Conservation (phyloP, 768 basidiomycete species). For the Clitopilus hobsonii region DNA sequence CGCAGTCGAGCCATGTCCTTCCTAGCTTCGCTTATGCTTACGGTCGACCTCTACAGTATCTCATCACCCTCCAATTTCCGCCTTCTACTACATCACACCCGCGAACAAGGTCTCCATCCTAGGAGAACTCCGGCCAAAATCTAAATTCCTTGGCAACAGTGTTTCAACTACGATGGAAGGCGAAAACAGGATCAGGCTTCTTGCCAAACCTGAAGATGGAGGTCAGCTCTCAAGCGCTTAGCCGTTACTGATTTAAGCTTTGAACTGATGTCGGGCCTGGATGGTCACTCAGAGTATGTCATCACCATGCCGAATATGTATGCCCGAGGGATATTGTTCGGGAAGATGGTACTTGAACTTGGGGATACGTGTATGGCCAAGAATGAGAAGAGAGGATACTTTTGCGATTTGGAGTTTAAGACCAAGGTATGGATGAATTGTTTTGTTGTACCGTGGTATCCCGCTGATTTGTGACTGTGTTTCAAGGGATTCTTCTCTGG, state of each 20-base stretch:
- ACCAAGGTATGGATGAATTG: constrained; percentile 63
- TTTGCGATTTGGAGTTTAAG: constrained; percentile 92
- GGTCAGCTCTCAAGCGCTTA: constrained; percentile 42
- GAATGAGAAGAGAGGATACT: constrained; percentile 72
- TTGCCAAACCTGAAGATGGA: constrained; percentile 83
- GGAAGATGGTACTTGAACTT: constrained; percentile 94
- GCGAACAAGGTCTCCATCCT: constrained; percentile 82
- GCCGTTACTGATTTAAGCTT: constrained; percentile 4
- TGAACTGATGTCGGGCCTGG: not conserved
- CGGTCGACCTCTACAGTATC: constrained; percentile 59
- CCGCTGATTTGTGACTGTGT: not conserved
- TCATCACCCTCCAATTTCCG: constrained; percentile 91
- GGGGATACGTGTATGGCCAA: constrained; percentile 85
- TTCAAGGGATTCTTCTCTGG: constrained; percentile 93
- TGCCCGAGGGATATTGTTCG: constrained; percentile 81
- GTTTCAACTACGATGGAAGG: constrained; percentile 97
- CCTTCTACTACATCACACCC: constrained; percentile 95
- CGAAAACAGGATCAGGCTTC: constrained; percentile 80
- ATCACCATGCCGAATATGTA: constrained; percentile 99
- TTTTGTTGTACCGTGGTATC: not conserved
- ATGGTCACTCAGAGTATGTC: constrained; percentile 57
- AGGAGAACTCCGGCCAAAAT: constrained; percentile 94
- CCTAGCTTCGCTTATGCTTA: not conserved
- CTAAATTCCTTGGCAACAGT: constrained; percentile 93
- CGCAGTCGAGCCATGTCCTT: constrained; percentile 6